Conservation (phyloP, 208 protist species). For the Tetramitus jugosus region DNA sequence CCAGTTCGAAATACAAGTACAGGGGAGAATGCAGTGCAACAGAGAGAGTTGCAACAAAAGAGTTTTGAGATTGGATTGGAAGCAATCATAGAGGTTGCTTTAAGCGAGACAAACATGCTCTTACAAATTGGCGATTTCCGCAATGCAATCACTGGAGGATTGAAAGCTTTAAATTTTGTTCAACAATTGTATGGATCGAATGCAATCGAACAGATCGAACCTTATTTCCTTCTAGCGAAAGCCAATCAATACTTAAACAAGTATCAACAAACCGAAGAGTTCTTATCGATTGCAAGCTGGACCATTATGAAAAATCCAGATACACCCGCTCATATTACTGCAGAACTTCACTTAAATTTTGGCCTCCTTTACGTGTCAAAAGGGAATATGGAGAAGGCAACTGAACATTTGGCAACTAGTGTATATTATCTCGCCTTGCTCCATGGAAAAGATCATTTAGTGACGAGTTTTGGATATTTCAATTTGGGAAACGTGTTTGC, state of each 20-base stretch:
- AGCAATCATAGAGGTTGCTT: conserved; percentile 6
- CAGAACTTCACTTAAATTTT: conserved; percentile 14
- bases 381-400: background rate
- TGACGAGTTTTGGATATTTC: conserved; percentile 16
- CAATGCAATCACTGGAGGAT: background rate
- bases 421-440: conserved; percentile 17
- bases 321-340: background rate
- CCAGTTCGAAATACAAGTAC: background rate
- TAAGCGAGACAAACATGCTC: background rate
- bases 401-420: conserved; percentile 17
- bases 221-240: conserved; percentile 8
- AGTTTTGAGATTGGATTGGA: background rate
- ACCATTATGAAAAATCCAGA: background rate
- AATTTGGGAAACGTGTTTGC: conserved; percentile 15
- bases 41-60: background rate
- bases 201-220: background rate
- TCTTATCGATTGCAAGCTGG: conserved; percentile 4
- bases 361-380: background rate
- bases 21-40: too few species aligned
- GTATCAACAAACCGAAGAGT: conserved; percentile 16
- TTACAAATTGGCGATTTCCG: background rate
- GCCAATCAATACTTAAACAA: background rate
- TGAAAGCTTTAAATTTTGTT: conserved; percentile 10
- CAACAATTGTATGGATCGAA: background rate
- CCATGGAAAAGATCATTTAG: background rate